Evolutionary conservation across 352 stramenopile species (phyloP), one percentile per base, ranked within the genome.

Genomic region (Phytopythium vexans): DNA sequence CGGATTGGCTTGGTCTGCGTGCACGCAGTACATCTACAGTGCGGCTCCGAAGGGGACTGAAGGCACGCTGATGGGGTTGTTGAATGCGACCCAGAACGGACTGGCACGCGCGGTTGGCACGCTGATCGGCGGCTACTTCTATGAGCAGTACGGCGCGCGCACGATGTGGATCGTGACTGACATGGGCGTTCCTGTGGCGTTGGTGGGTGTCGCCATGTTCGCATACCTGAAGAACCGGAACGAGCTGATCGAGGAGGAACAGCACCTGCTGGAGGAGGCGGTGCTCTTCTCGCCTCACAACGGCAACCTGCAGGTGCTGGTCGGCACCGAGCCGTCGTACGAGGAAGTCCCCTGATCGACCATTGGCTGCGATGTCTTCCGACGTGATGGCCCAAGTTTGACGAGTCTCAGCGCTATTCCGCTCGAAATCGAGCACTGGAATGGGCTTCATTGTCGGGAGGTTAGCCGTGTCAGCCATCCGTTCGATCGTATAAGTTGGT

Each of bases 81-180:
- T 93, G 32, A 90, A 88, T 46, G 78, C 76, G 1, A 69, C 89
- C 35, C 83, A 91, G 60, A 90, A 88, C 41, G 83, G 83, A 2
- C 56, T 90, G 6, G 83, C 70, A 0, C 78, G 80, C n/a, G 80
- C 74, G 16, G 58, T 70, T 7, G 83, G 78, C 11, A 91, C 81
- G 45, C 64, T 93, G 15, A 66, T 91, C 11, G 80, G 83, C 11
- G 83, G 83, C 40, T 89, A 77, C 64, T 77, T 93, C 16, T 93
- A 91, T 66, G 63, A 93, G 47, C 50, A 78, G 62, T 88, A 82
- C 52, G 79, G 74, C 10, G 70, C 78, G 1, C 64, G 60, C 33
- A 74, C 54, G 1, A 89, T 93, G 78, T 93, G 83, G 81, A 50
- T 83, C 14, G 60, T 84, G 32, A 77, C 80, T 2, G 76, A 88